Conservation (phyloP, 2,329 filamentous ascomycete genomes). For the Coniosporium uncinatum region DNA sequence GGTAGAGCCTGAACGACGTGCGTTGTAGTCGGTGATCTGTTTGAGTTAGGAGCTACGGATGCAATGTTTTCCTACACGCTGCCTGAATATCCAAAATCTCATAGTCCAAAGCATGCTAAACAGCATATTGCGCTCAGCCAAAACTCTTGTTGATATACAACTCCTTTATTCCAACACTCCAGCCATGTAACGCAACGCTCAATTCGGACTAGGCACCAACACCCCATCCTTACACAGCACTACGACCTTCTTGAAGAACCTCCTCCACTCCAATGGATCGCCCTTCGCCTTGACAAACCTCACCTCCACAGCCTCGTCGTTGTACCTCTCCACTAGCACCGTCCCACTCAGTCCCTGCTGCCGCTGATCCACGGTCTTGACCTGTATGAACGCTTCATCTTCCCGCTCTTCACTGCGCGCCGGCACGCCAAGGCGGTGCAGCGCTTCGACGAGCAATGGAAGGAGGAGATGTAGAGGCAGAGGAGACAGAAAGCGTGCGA, state of each 20-base stretch:
- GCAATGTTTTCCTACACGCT: too few species aligned
- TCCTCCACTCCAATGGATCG: conserved; percentile 92
- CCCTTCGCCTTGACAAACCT: conserved; percentile 93
- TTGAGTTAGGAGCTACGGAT: too few species aligned
- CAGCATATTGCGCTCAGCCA: too few species aligned
- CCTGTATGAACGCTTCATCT: conserved; percentile 58
- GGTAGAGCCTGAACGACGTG: too few species aligned
- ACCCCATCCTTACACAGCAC: conserved; percentile 84
- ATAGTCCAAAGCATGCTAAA: too few species aligned
- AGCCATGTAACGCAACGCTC: too few species aligned
- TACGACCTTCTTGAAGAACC: conserved; percentile 96
- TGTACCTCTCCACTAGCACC: conserved; percentile 65
- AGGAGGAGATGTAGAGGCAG: conserved; percentile 71
- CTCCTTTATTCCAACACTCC: too few species aligned
- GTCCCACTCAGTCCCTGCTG: conserved; percentile 70
- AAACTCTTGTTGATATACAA: too few species aligned
- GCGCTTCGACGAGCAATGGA: conserved; percentile 71
- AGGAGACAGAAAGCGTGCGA: conserved; percentile 90
- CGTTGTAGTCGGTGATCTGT: too few species aligned
- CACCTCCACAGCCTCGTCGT: conserved; percentile 69
- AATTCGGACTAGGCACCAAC: too few species aligned
- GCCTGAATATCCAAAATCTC: too few species aligned
- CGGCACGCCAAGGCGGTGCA: conserved; percentile 83
- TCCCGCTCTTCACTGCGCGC: conserved; percentile 20
- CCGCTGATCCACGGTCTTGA: conserved; percentile 70